phyloP scores from a whole-genome alignment of 2,329 filamentous ascomycete genomes.

The Monosporascus sp. region DNA sequence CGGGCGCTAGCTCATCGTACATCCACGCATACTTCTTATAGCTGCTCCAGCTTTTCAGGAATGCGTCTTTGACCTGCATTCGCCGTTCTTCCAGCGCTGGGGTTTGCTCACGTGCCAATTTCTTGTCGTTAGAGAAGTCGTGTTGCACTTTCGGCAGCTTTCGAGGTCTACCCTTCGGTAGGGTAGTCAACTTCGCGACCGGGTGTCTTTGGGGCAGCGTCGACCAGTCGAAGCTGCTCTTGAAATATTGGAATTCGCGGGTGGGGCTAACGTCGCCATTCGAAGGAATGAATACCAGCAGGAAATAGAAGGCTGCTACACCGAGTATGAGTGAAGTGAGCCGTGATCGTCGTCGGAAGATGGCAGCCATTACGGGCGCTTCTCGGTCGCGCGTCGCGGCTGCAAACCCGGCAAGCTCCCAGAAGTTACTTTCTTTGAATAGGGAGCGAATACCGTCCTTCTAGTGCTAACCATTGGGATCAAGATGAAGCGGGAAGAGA shows the following conservation, averaged over 20 bases:
- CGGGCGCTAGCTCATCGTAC: slow-evolving; percentile 45
- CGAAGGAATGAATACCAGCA: slow-evolving; percentile 21
- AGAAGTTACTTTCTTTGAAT: background rate
- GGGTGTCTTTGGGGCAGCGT: slow-evolving; percentile 18
- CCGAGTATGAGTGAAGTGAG: slow-evolving; percentile 12
- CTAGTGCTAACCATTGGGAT: background rate
- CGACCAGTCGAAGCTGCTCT: slow-evolving; percentile 25
- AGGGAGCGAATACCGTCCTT: background rate
- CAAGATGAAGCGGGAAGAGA: background rate
- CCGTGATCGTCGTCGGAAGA: slow-evolving; percentile 21
- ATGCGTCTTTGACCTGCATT: background rate
- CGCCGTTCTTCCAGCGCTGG: background rate
- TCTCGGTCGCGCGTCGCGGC: no score
- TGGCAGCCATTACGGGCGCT: slow-evolving; percentile 12
- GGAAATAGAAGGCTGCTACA: slow-evolving; percentile 18
- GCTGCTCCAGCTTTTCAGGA: slow-evolving; percentile 39
- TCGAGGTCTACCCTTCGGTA: slow-evolving; percentile 20
- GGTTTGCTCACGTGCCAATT: slow-evolving; percentile 5
- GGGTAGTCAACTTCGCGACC: slow-evolving; percentile 18
- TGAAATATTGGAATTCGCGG: slow-evolving; percentile 23
- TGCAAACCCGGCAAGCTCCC: no score
- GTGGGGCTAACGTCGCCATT: slow-evolving; percentile 10
- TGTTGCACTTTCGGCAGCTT: slow-evolving; percentile 23
- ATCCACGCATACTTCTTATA: slow-evolving; percentile 50
- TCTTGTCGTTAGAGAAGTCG: slow-evolving; percentile 20